Conservation (phyloP, 805 yeast species). For the Wickerhamomyces queroliae region DNA sequence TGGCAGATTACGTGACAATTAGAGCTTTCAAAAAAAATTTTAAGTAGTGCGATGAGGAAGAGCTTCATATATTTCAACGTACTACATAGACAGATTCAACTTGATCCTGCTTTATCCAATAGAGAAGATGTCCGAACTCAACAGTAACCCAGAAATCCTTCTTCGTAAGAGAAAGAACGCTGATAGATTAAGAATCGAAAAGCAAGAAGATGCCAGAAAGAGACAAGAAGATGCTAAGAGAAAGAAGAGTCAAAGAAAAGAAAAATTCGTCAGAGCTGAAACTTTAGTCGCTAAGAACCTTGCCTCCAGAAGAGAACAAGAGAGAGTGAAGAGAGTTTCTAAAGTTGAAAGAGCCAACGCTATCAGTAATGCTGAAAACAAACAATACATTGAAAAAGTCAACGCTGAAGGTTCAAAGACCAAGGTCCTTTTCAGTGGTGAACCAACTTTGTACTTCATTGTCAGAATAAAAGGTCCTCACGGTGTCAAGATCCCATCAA, state of each 20-base stretch:
- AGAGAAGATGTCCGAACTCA: constrained; percentile 32
- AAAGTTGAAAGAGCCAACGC: constrained; percentile 40
- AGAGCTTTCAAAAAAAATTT: too few relatives aligned
- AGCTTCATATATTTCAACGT: too few relatives aligned
- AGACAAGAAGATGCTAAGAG: constrained; percentile 40
- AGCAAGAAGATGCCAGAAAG: constrained; percentile 57
- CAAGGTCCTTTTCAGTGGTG: constrained; percentile 33
- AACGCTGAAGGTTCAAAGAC: constrained; percentile 25
- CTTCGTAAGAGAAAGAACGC: constrained; percentile 75
- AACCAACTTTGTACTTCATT: constrained; percentile 53
- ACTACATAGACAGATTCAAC: too few relatives aligned
- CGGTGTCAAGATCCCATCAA: constrained; percentile 60
- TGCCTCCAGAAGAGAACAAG: constrained; percentile 61
- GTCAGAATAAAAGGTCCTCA: constrained; percentile 63
- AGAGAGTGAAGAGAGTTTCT: constrained; percentile 59
- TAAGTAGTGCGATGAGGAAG: too few relatives aligned
- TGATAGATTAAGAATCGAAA: constrained; percentile 66
- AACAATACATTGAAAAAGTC: constrained; percentile 28
- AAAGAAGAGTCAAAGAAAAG: constrained; percentile 35
- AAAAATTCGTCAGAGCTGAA: constrained; percentile 69
- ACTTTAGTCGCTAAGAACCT: constrained; percentile 60
- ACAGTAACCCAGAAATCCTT: constrained; percentile 72
- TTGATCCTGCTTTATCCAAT: not conserved
- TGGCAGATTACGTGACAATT: too few relatives aligned
- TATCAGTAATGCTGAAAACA: constrained; percentile 21